Base-by-base conservation (phyloP, 2,329 filamentous ascomycete genomes). In the Pseudopyrenochaeta lycopersici region DNA sequence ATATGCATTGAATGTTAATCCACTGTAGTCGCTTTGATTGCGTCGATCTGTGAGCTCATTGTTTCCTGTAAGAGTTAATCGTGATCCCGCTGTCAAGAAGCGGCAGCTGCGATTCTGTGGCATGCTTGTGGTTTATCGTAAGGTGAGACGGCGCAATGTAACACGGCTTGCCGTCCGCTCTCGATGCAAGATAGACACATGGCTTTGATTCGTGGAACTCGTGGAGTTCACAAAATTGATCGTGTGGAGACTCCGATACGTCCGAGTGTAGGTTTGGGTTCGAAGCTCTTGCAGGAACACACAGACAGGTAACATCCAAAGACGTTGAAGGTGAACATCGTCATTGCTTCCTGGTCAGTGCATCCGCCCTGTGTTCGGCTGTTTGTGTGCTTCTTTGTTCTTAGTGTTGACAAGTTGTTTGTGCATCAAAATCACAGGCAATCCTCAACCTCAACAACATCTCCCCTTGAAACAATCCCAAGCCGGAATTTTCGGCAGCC, bases 401-500 rank as follows among this genome's bases (percentile, higher is more conserved):
- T 27, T 9, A 9, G 23, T 27, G 23, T 27, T 27, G 23, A 27
- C 23, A 27, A 27, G 23, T 9, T 27, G 23, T 5, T 27, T n/a
- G n/a, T n/a, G n/a, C n/a, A 27, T 27, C 23, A 27, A 4, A 9
- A 27, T 27, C 23, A 27, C n/a, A 27, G 23, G 9, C 23, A 27
- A 27, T 27, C 23, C 23, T 27, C 23, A 27, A 27, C 23, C 23
- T 27, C 23, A 27, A 27, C 42, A 46, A 46, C 45, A 23, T 17
- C 11, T 27, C 21, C n/a, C 14, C 15, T 10, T 15, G 35, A 18
- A 41, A 35, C 36, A 31, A 49, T 54, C 56, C 49, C 45, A 40
- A 49, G 57, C 51, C 56, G 49, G 46, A 49, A 48, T 62, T 53
- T 14, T 41, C 51, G 55, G 58, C 52, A 56, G 41, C 54, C 62